These are phyloP conservation scores for Pyrenophora seminiperda DNA, from an alignment of 2,329 filamentous ascomycete species.

Conservation along the genomic window DNA sequence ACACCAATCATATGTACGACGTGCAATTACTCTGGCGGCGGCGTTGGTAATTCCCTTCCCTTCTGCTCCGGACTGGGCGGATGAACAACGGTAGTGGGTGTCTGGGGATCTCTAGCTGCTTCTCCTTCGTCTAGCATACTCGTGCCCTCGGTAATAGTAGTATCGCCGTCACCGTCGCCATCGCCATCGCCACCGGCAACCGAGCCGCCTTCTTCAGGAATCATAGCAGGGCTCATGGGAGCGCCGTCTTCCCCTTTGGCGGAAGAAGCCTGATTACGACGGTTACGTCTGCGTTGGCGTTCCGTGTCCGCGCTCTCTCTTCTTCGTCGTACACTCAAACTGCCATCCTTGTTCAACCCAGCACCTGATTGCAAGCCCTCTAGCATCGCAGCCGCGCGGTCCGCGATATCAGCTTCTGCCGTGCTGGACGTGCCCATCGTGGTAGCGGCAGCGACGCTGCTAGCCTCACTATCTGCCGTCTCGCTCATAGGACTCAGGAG, in stretches of 20 bases:
- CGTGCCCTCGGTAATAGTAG: too few relatives aligned
- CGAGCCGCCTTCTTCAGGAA: conserved; percentile 36
- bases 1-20: too few relatives aligned
- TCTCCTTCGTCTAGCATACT: conserved; percentile 12
- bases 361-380: conserved; percentile 75
- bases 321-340: conserved; percentile 63
- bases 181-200: conserved; percentile 12
- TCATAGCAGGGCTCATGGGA: conserved; percentile 41
- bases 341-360: conserved; percentile 53
- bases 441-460: conserved; percentile 34
- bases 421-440: conserved; percentile 46
- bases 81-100: conserved; percentile 45
- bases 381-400: conserved; percentile 80
- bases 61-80: conserved; percentile 46
- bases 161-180: conserved; percentile 10
- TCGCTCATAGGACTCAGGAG: conserved; percentile 58
- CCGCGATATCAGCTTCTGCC: conserved; percentile 71
- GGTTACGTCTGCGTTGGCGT: conserved; percentile 68
- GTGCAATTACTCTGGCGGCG: conserved; percentile 39
- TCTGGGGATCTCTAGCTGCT: conserved; percentile 17
- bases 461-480: conserved; percentile 33
- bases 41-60: conserved; percentile 36
- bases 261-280: conserved; percentile 49
- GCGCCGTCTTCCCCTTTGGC: conserved; percentile 40
- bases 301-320: conserved; percentile 82